Percentiles rank a stretch among this genome's conserved stretches.
Evolutionary conservation across 495 filamentous ascomycete genomes (phyloP).

Genomic region (Lasiosphaeriaceae sp.): DNA sequence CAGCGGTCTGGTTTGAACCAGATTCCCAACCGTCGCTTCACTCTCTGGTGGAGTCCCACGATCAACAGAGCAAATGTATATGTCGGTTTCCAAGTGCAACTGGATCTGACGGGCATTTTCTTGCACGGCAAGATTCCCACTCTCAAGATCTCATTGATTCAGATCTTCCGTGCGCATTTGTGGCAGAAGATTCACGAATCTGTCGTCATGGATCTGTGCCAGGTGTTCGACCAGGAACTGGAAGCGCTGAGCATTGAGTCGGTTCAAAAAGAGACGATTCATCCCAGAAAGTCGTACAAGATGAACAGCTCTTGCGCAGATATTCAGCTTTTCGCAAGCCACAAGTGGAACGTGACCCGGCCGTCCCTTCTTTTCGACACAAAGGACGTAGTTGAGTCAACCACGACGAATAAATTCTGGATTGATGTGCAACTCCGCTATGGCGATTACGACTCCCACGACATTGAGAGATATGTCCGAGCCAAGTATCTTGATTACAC

Average conservation of each 20-base stretch:
- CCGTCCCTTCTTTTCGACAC: conserved; percentile 94
- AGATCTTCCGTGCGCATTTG: conserved; percentile 99
- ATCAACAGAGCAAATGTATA: conserved; percentile 78
- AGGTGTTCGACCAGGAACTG: conserved; percentile 98
- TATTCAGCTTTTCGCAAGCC: conserved; percentile 94
- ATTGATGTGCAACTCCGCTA: conserved; percentile 97
- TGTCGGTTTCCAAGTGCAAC: conserved; percentile 97
- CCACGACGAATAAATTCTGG: conserved; percentile 99
- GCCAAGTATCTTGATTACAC: conserved; percentile 99
- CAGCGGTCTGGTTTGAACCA: conserved; percentile 98
- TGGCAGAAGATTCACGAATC: conserved; percentile 99
- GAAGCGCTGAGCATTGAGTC: conserved; percentile 96
- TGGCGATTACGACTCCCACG: conserved; percentile 98
- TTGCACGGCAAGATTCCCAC: conserved; percentile 99
- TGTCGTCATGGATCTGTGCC: conserved; percentile 98
- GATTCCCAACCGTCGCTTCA: conserved; percentile 99
- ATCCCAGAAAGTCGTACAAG: conserved; percentile 99
- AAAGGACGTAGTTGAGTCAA: conserved; percentile 92
- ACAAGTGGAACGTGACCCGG: conserved; percentile 97
- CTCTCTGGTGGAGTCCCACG: conserved; percentile 94
- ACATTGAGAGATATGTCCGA: conserved; percentile 95
- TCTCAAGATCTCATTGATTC: conserved; percentile 95
- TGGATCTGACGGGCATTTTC: conserved; percentile 99
- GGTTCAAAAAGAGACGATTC: conserved; percentile 99
- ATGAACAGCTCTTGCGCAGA: conserved; percentile 99